Evolutionary conservation across 352 stramenopile genomes (phyloP).

Genomic region (Albugo laibachii): DNA sequence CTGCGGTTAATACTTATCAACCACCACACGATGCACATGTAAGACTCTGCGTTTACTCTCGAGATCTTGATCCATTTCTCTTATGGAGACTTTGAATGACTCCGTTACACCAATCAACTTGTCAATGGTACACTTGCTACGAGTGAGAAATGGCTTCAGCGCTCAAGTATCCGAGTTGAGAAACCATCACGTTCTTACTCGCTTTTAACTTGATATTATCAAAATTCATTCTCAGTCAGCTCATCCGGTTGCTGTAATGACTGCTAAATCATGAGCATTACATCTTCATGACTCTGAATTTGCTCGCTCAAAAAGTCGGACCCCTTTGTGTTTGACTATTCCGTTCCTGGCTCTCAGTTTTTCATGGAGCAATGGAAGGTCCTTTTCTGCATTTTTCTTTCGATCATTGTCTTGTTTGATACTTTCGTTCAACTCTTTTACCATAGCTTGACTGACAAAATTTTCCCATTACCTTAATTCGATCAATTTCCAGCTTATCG

Average conservation of each 20-base stretch:
- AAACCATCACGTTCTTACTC: conserved; percentile 85
- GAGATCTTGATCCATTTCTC: conserved; percentile 22
- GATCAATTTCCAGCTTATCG: conserved; percentile 39
- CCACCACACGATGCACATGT: conserved; percentile 20
- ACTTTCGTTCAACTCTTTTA: conserved; percentile 46
- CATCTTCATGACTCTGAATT: conserved; percentile 69
- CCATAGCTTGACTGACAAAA: conserved; percentile 63
- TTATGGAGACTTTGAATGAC: conserved; percentile 17
- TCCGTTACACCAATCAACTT: conserved; percentile 22
- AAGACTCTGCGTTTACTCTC: conserved; percentile 25
- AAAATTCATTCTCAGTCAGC: conserved; percentile 91
- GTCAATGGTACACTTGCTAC: conserved; percentile 31
- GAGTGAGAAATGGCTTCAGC: conserved; percentile 29
- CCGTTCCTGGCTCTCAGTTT: conserved; percentile 29
- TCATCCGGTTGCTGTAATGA: conserved; percentile 56
- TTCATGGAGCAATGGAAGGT: conserved; percentile 23
- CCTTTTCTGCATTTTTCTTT: conserved; percentile 23
- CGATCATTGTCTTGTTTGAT: conserved; percentile 26
- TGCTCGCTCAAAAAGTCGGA: conserved; percentile 25
- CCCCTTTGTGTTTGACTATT: conserved; percentile 26
- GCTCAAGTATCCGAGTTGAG: conserved; percentile 41
- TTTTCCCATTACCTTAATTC: conserved; percentile 47
- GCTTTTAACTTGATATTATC: conserved; percentile 86
- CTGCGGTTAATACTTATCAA: conserved; percentile 29
- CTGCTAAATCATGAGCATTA: conserved; percentile 42